A percentile compares a stretch with the other conserved stretches of the same genome.
phyloP scores from a whole-genome alignment of 805 yeast genomes.

The Ogataea pignaliae region DNA sequence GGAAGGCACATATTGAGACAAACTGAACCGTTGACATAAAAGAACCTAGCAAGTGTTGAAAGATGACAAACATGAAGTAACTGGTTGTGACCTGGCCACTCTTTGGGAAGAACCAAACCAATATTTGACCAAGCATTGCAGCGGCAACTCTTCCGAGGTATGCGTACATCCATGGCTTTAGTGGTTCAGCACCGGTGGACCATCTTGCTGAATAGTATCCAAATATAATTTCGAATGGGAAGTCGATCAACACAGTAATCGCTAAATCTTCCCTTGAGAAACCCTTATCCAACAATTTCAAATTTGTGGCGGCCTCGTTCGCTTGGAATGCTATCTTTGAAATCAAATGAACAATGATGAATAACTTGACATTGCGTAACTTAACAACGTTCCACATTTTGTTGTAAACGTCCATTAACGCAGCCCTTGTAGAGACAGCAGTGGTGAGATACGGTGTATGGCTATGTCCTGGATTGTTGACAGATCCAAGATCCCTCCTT shows the following conservation, averaged over 20 bases:
- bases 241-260: conserved; percentile 85
- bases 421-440: conserved; percentile 15
- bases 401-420: conserved; percentile 50
- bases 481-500: conserved; percentile 13
- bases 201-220: conserved; percentile 96
- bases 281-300: conserved; percentile 87
- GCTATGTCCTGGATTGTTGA: conserved; percentile 13
- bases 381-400: conserved; percentile 68
- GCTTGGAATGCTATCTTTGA: conserved; percentile 93
- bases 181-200: conserved; percentile 75
- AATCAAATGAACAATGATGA: conserved; percentile 68
- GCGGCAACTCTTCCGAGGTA: conserved; percentile 76
- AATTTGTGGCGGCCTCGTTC: conserved; percentile 91
- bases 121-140: conserved; percentile 68
- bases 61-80: conserved; percentile 68
- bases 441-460: conserved; percentile 21
- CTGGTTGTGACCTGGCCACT: conserved; percentile 40
- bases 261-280: conserved; percentile 91
- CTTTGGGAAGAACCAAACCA: conserved; percentile 69
- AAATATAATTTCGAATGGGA: conserved; percentile 91
- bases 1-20: conserved; percentile 91
- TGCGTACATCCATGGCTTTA: conserved; percentile 87
- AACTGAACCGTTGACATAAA: conserved; percentile 95
- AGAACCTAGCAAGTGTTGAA: conserved; percentile 80
- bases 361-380: conserved; percentile 65